Conservation (phyloP, 179 eudicot genomes). For the Spergularia azorica region DNA sequence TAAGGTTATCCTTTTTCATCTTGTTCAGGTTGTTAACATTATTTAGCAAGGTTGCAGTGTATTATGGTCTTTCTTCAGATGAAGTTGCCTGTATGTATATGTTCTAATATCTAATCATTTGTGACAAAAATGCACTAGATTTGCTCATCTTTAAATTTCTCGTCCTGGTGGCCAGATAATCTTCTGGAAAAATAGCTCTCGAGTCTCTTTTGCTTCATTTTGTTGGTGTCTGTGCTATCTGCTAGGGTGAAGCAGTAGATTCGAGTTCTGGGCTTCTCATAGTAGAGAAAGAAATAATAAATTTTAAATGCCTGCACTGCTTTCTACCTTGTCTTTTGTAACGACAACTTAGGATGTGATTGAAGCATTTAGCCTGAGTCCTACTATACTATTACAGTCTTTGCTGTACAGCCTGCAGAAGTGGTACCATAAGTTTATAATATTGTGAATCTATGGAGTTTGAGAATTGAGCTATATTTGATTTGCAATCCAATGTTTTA, state of each 20-base stretch:
- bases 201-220: background rate
- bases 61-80: background rate
- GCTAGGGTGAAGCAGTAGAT: background rate
- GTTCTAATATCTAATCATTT: no score
- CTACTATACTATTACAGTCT: background rate
- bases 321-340: no score
- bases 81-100: no score
- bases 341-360: background rate
- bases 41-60: background rate
- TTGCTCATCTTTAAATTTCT: no score
- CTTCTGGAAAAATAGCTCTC: background rate
- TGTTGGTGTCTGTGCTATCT: background rate
- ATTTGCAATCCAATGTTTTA: background rate
- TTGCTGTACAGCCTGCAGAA: background rate
- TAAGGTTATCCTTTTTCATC: constrained; percentile 46
- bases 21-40: background rate
- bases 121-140: no score
- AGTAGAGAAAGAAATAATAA: no score
- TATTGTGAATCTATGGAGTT: no score
- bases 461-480: no score
- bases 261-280: no score
- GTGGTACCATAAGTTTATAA: no score
- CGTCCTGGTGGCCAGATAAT: background rate
- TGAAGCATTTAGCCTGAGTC: background rate
- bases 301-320: no score